A percentile compares a stretch with the other conserved stretches of the same genome.
phyloP scores from a whole-genome alignment of 352 stramenopile genomes.

The Phytophthora constricta region DNA sequence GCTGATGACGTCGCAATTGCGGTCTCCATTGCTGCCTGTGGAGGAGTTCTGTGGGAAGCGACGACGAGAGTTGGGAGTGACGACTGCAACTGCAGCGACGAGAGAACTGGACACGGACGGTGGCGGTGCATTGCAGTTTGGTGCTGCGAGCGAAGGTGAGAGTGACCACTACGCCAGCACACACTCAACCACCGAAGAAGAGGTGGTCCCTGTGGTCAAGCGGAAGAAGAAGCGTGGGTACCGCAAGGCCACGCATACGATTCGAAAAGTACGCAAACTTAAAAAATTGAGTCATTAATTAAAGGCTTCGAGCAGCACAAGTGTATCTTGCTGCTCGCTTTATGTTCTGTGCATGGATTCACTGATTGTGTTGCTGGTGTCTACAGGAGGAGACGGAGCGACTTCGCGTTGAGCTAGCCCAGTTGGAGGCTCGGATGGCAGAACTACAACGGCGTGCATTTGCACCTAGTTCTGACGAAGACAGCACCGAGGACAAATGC shows the following conservation, averaged over 20 bases:
- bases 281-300: conserved; percentile 8
- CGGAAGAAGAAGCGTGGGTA: conserved; percentile 31
- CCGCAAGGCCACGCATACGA: conserved; percentile 43
- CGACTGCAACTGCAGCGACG: too few species aligned
- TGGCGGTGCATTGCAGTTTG: too few species aligned
- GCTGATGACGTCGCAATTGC: too few species aligned
- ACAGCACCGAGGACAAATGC: conserved; percentile 15
- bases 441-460: conserved; percentile 35
- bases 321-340: too few species aligned
- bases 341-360: too few species aligned
- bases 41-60: too few species aligned
- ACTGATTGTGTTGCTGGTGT: too few species aligned
- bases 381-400: conserved; percentile 42
- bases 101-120: too few species aligned
- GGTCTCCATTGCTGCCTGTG: too few species aligned
- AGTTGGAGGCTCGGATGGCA: conserved; percentile 27
- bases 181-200: conserved; percentile 16
- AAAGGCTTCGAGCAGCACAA: too few species aligned
- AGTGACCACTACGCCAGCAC: background rate
- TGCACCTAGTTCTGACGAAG: conserved; percentile 9
- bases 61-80: too few species aligned
- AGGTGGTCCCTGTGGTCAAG: conserved; percentile 9
- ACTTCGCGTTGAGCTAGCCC: conserved; percentile 30
- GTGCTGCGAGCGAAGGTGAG: too few species aligned
- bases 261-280: conserved; percentile 35